Evolutionary conservation across 1,284 basidiomycete genomes (phyloP).

Genomic region (Rhizoctonia solani): DNA sequence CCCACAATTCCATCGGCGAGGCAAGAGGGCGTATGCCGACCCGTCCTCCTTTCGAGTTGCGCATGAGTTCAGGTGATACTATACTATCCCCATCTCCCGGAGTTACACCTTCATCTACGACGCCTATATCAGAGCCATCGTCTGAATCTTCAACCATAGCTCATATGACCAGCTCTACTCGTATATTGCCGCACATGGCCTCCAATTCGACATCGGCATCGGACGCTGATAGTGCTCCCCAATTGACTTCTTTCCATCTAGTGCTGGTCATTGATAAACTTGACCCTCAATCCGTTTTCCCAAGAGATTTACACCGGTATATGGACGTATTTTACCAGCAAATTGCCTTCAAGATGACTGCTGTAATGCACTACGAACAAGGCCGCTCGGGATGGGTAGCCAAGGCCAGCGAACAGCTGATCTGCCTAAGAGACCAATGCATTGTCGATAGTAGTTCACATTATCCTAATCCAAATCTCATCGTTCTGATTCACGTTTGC

Average conservation of each 20-base stretch:
- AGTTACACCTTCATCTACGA: constrained; percentile 8
- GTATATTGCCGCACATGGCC: background rate
- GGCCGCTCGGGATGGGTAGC: constrained; percentile 82
- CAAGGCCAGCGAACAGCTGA: constrained; percentile 69
- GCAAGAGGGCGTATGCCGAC: constrained; percentile 23
- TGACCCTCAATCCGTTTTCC: constrained; percentile 79
- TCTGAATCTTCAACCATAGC: constrained; percentile 19
- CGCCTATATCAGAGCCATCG: constrained; percentile 16
- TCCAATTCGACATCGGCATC: constrained; percentile 20
- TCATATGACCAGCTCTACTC: background rate
- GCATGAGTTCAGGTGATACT: constrained; percentile 21
- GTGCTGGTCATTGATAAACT: constrained; percentile 88
- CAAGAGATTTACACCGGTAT: constrained; percentile 74
- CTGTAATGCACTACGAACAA: constrained; percentile 86
- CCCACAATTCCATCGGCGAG: background rate
- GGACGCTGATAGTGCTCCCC: constrained; percentile 12
- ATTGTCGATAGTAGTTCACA: constrained; percentile 57
- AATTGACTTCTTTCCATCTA: constrained; percentile 75
- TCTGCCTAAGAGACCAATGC: constrained; percentile 68
- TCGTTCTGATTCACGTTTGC: background rate
- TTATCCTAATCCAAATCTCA: constrained; percentile 16
- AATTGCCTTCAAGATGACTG: constrained; percentile 83
- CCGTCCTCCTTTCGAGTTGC: constrained; percentile 17
- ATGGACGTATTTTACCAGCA: constrained; percentile 87
- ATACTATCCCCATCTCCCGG: constrained; percentile 12